Base-by-base conservation (phyloP, 352 stramenopile species). In the Globisporangium nodosum region DNA sequence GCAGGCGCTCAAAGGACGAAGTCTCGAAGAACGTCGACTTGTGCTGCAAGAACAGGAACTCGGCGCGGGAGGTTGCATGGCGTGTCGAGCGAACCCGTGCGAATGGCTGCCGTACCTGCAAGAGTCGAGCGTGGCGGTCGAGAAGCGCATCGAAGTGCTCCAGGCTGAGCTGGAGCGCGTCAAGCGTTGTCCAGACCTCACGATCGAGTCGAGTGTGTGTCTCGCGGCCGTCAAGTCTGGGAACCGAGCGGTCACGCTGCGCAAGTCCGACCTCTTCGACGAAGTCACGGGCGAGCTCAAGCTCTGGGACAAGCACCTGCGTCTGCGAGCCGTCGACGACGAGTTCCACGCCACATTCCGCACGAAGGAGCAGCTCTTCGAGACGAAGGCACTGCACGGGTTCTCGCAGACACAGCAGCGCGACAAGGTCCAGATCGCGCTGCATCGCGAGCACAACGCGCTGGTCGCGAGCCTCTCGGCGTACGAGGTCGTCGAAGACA, bases 311-410 rank as follows among this genome's bases (percentile, higher is more conserved):
- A 76, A 83, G 48, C 75, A 92, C 46, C 31, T 92, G 54, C 67
- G 70, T 3, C 70, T 97, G 5, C 81, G 83, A 5, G 75, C 63
- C 1, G 78, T 98, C n/a, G 94, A 98, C 58, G 66, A 78, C 20
- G 94, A 98, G 55, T 84, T 98, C n/a, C 94, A 98, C 60, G 70
- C 81, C 42, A 94, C 87, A 15, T 97, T 96, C 63, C 70, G 74
- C 13, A 84, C 74, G 16, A 88, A 71, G 27, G 81, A 87, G 51
- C 70, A 82, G 24, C 93, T 82, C 55, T 94, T 98, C 39, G 85
- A 96, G 64, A 97, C 94, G 12, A 63, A 85, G 51, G 88, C 90
- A 35, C 68, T 98, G 0, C 94, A 98, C 57, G 92, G 88, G 1
- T 98, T 96, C 49, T 62, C 72, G 3, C 92, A 96, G 39, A 86